Evolutionary conservation across 805 yeast genomes (phyloP).

Genomic region (Wickerhamiella brachini): DNA sequence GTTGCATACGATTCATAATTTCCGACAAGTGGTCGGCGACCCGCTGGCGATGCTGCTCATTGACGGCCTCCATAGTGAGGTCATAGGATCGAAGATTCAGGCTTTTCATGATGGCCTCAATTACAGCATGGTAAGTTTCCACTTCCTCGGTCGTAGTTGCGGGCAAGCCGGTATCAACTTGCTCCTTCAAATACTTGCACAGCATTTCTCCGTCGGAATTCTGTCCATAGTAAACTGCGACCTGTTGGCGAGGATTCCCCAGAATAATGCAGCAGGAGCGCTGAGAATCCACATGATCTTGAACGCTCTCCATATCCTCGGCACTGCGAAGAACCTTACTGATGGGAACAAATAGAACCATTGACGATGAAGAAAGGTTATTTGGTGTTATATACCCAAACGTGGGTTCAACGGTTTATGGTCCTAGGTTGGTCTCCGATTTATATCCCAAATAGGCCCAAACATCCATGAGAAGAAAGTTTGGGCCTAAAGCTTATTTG

Average conservation of each 20-base stretch:
- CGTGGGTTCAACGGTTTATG: neutral
- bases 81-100: neutral
- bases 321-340: neutral
- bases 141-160: neutral
- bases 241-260: neutral
- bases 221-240: neutral
- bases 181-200: neutral
- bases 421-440: too few relatives aligned
- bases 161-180: neutral
- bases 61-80: neutral
- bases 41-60: neutral
- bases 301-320: neutral
- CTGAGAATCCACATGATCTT: neutral
- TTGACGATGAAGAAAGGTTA: neutral
- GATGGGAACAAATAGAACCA: neutral
- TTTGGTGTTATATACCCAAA: neutral
- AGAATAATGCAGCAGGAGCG: neutral
- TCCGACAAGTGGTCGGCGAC: neutral
- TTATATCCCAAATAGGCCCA: too few relatives aligned
- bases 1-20: neutral
- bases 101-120: neutral
- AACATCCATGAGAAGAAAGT: too few relatives aligned
- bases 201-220: neutral
- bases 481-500: too few relatives aligned
- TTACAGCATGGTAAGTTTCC: neutral